phyloP scores from a whole-genome alignment of 2,329 filamentous ascomycete genomes.

The Sphaerulina populicola region DNA sequence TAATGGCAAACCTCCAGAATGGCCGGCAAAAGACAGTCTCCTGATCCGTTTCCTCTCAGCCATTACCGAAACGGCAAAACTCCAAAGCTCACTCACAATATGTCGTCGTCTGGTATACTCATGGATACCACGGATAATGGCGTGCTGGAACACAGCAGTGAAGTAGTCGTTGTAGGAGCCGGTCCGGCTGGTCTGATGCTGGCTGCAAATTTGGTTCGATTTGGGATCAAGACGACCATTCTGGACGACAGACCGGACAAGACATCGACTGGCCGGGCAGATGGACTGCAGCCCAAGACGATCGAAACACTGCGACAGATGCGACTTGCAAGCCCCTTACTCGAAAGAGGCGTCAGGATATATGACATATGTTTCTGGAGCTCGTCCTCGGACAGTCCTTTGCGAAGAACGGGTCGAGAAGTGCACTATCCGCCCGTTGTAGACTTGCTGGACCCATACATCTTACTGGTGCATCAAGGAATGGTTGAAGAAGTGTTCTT shows the following conservation, averaged over 20 bases:
- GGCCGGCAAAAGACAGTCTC: constrained; percentile 8
- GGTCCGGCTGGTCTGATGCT: constrained; percentile 40
- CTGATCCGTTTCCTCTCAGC: not conserved
- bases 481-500: constrained; percentile 66
- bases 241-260: constrained; percentile 61
- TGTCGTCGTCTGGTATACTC: constrained; percentile 15
- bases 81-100: constrained; percentile 7
- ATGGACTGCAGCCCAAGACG: constrained; percentile 68
- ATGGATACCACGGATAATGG: not conserved
- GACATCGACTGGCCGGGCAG: constrained; percentile 60
- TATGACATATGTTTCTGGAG: constrained; percentile 69
- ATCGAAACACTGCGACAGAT: constrained; percentile 70
- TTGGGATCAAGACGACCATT: constrained; percentile 56
- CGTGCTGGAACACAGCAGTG: not conserved
- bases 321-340: constrained; percentile 58
- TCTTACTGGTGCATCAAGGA: constrained; percentile 58
- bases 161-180: constrained; percentile 34
- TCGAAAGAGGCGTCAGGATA: constrained; percentile 59
- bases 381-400: constrained; percentile 33
- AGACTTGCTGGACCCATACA: constrained; percentile 47
- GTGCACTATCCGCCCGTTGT: constrained; percentile 55
- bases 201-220: constrained; percentile 51
- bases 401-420: constrained; percentile 57
- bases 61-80: not conserved
- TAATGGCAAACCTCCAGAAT: constrained; percentile 2